Percentiles rank a stretch among this genome's conserved stretches.
Conservation (phyloP, 1,139 yeast genomes). For the Geotrichum bryndzae region DNA sequence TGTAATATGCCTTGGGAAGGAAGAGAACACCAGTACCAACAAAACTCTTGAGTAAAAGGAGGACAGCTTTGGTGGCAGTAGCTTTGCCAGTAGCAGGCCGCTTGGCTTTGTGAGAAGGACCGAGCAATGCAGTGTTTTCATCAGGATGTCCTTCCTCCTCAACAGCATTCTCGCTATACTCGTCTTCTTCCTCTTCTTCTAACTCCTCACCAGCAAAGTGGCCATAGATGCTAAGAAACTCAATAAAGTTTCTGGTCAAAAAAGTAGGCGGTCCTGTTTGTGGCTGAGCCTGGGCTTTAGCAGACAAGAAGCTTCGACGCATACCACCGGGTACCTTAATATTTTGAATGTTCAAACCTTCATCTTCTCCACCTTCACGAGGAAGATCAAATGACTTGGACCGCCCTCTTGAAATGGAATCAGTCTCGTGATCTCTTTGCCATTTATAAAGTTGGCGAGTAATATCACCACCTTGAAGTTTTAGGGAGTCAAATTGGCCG, state of each 20-base stretch:
- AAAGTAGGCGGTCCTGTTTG: constrained; percentile 49
- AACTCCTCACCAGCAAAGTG: constrained; percentile 96
- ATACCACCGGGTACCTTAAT: constrained; percentile 91
- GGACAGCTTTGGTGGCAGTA: constrained; percentile 58
- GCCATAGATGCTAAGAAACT: constrained; percentile 81
- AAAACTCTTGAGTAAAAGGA: constrained; percentile 77
- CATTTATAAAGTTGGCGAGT: constrained; percentile 75
- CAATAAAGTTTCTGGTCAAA: constrained; percentile 78
- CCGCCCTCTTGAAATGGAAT: constrained; percentile 27
- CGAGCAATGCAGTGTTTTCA: constrained; percentile 26
- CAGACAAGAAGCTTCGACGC: constrained; percentile 68
- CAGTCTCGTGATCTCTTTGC: constrained; percentile 49
- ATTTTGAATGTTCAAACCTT: constrained; percentile 52
- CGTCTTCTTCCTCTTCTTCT: constrained; percentile 55
- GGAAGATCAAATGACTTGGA: constrained; percentile 41
- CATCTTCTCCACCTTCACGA: constrained; percentile 26
- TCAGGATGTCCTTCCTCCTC: constrained; percentile 32
- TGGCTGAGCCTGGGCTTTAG: constrained; percentile 23
- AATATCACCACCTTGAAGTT: constrained; percentile 79
- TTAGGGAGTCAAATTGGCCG: constrained; percentile 49
- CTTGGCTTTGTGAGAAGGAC: constrained; percentile 10
- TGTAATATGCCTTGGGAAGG: constrained; percentile 81
- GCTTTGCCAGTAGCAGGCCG: constrained; percentile 40
- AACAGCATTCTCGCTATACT: constrained; percentile 23
- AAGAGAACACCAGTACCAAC: constrained; percentile 97